Evolutionary conservation across 257 asterid species (phyloP), one percentile per base, ranked within the genome.

Genomic region (Salvia splendens): DNA sequence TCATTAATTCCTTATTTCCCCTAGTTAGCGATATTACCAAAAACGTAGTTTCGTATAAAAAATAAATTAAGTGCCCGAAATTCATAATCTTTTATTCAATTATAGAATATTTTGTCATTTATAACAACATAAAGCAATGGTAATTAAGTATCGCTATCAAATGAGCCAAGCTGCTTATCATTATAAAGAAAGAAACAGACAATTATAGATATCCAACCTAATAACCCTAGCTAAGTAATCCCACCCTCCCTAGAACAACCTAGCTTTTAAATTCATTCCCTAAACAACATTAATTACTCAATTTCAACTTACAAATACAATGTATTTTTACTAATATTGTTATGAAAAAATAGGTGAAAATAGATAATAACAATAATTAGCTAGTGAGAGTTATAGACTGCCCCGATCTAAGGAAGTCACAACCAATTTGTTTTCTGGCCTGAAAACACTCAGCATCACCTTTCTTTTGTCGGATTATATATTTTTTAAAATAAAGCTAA

Each of bases 401-500:
- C 87, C 96, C 80, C 77, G 83, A 82, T 79, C 78, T 75, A 80
- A 87, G 96, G 90, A 85, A 64, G 57, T 74, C 84, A 79, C 68
- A 64, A 59, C 69, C 63, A 68, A 80, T 82, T 74, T 77, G 75
- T 82, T 78, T 78, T 78, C 67, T 78, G 85, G 85, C 79, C 81
- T 73, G 77, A 75, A 78, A 83, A 80, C 84, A 73, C 79, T 80
- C 79, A 68, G 82, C 84, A 81, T 85, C 86, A 73, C 40, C 87
- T 77, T 86, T 82, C 30, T 65, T 66, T 64, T 78, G 86, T 80
- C 84, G 71, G 30, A 24, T 24, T 69, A 69, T 87, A 10, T 54
- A 28, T 4, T 4, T 54, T 28, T 77, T 75, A 79, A 63, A 45
- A 75, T 74, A 86, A 83, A 86, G 92, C 49, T 75, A 83, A 85